These are phyloP conservation scores for Dioscorea cayenensis DNA, from an alignment of 116 monocot genomes.

Conservation along the genomic window DNA sequence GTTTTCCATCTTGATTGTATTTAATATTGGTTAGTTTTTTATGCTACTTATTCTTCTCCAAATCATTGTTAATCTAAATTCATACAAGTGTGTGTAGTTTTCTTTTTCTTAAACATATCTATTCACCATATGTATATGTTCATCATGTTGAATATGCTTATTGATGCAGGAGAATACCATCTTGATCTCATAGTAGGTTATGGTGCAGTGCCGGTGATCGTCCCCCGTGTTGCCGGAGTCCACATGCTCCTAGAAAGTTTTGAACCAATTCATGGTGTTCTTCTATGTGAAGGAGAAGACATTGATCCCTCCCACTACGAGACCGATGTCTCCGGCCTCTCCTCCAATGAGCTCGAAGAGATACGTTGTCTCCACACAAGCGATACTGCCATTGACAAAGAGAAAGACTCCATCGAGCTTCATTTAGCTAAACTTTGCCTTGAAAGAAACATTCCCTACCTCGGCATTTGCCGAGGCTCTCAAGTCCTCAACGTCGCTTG, in stretches of 20 bases:
- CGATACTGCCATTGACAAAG: conserved; percentile 69
- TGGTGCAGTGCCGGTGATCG: conserved; percentile 89
- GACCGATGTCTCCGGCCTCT: conserved; percentile 25
- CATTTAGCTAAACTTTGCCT: conserved; percentile 77
- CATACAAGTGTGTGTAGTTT: too few species aligned
- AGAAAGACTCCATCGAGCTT: conserved; percentile 92
- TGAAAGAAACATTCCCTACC: conserved; percentile 74
- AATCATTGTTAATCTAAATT: too few species aligned
- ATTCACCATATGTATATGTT: too few species aligned
- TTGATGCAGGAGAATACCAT: conserved; percentile 78
- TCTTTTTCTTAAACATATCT: too few species aligned
- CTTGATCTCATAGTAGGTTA: conserved; percentile 83
- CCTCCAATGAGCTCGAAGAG: conserved; percentile 59
- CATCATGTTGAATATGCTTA: too few species aligned
- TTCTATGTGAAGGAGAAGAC: conserved; percentile 97
- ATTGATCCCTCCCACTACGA: conserved; percentile 76
- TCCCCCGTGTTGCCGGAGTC: conserved; percentile 82
- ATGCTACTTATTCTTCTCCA: too few species aligned
- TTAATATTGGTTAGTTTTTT: too few species aligned
- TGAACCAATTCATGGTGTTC: conserved; percentile 93
- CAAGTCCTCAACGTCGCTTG: conserved; percentile 88
- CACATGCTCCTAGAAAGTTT: conserved; percentile 77
- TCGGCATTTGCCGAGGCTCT: conserved; percentile 90
- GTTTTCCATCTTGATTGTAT: too few species aligned
- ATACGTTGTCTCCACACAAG: conserved; percentile 59